Conservation (phyloP, 257 asterid genomes). For the Solanum pimpinellifolium region DNA sequence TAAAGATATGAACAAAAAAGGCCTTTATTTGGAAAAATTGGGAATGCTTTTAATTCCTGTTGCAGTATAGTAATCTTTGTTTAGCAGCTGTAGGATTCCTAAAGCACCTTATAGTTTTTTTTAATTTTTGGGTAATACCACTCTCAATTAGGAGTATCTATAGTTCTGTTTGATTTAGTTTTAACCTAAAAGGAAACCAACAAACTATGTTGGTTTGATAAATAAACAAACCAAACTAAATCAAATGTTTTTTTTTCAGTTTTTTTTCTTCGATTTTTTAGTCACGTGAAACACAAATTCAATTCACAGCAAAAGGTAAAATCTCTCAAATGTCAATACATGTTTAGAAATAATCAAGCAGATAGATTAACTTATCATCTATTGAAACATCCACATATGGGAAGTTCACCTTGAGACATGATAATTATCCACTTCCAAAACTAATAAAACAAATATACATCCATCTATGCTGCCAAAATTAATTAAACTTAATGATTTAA, state of each 20-base stretch:
- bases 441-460: not conserved
- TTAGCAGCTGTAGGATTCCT: not conserved
- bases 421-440: not conserved
- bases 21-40: not conserved
- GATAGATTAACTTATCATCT: not conserved
- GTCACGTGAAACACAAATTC: not conserved
- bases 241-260: not conserved
- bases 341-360: not conserved
- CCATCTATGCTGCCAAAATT: not conserved
- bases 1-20: not conserved
- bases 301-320: not conserved
- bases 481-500: not conserved
- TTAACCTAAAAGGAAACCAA: not conserved
- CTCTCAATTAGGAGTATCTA: not conserved
- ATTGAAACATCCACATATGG: not conserved
- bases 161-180: not conserved
- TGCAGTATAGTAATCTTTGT: not conserved
- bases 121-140: not conserved
- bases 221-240: not conserved
- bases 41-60: not conserved
- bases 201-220: not conserved
- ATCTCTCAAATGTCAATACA: not conserved
- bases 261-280: not conserved
- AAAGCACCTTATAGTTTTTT: not conserved
- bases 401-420: not conserved